Evolutionary conservation across 306 rosid genomes (phyloP), one percentile per base, ranked within the genome.

Genomic region (Malus sylvestris): DNA sequence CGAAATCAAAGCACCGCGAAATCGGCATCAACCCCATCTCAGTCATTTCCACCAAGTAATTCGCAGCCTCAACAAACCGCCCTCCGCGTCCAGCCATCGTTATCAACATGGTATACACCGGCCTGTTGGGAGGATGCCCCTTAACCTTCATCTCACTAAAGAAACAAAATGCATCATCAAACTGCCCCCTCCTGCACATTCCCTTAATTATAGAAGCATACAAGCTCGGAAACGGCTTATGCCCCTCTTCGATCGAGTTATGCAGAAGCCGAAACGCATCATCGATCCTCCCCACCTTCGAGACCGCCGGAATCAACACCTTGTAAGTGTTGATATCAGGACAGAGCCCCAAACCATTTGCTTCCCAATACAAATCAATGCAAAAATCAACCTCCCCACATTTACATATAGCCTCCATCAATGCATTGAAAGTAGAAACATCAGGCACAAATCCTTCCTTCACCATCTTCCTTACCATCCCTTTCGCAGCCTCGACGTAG

Each of bases 51-150:
- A 89, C 30, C 75, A 95, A 78, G 59, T 85, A 92, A 62, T 92
- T 92, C 1, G 97, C 97, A 0, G 97, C 97, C 20, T 92, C 97
- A 49, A 94, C 80, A 52, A 87, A 88, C 66, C 85, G 81, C n/a
- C 98, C 96, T 51, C 91, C 97, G 1, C 96, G 91, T 8, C 97
- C 95, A 70, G 90, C 83, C 97, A 90, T 92, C 0, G 98, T 92
- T 67, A 94, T 92, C 85, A 92, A 61, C 98, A 90, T 92, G 0
- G 98, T 90, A 65, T 92, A 94, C 9, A 92, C 92, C 0, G 98
- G 98, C 57, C 98, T 82, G 38, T 94, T 94, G 1, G 98, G 98
- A 0, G 91, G 96, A 83, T 94, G 98, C 25, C 95, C 98, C 80
- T 88, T 90, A 5, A 68, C 85, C 82, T 91, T 94, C 98, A 92